Evolutionary conservation across 345 rosid species (phyloP).

Genomic region (Euclidium syriacum): DNA sequence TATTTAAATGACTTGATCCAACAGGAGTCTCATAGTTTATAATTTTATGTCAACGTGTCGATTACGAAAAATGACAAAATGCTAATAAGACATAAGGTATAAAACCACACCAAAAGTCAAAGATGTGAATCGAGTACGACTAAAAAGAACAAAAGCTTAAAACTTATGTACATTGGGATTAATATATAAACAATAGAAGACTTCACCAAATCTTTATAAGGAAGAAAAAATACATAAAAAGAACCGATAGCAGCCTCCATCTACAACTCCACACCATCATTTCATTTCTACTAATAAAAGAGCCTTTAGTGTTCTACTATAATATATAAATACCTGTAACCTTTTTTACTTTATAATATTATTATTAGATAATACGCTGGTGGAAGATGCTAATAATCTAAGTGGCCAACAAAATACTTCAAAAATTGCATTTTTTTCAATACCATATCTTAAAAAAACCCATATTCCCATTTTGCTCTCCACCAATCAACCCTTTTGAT

Average conservation of each 20-base stretch:
- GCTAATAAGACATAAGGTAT: too few species aligned
- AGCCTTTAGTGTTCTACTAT: slow-evolving; percentile 12
- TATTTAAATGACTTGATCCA: too few species aligned
- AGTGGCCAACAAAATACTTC: slow-evolving; percentile 25
- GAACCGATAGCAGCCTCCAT: slow-evolving; percentile 17
- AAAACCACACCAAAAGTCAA: neutral
- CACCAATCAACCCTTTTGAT: neutral
- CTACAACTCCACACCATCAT: slow-evolving; percentile 19
- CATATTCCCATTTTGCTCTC: slow-evolving; percentile 10
- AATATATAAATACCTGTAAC: slow-evolving; percentile 8
- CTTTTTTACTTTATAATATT: slow-evolving; percentile 22
- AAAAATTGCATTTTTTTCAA: slow-evolving; percentile 27
- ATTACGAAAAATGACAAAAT: too few species aligned
- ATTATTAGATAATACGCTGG: slow-evolving; percentile 13
- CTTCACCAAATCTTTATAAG: neutral
- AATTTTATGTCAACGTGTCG: too few species aligned
- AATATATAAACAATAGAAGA: slow-evolving; percentile 24
- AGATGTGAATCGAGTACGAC: neutral
- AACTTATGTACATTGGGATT: slow-evolving; percentile 25
- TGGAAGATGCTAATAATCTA: slow-evolving; percentile 25
- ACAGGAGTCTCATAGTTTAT: too few species aligned
- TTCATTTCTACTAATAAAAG: slow-evolving; percentile 19
- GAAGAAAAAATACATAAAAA: slow-evolving; percentile 9
- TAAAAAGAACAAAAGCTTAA: neutral
- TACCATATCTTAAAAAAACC: slow-evolving; percentile 3